phyloP scores from a whole-genome alignment of 2,329 filamentous ascomycete species.

The Bretziella fagacearum region DNA sequence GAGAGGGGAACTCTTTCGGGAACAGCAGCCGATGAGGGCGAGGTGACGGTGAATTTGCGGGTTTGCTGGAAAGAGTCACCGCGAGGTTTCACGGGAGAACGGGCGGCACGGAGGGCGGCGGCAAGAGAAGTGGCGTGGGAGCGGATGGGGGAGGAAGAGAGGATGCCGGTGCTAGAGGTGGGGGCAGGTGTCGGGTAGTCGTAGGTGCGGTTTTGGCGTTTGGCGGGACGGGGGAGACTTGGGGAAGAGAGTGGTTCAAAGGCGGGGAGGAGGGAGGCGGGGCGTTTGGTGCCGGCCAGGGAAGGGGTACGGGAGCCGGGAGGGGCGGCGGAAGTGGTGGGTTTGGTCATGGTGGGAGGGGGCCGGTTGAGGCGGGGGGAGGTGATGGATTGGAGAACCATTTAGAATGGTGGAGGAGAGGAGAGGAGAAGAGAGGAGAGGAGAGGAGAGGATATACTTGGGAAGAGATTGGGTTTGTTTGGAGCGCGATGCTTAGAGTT shows the following conservation, averaged over 20 bases:
- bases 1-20: slow-evolving; percentile 64
- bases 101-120: slow-evolving; percentile 21
- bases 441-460: neutral
- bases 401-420: neutral
- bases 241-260: slow-evolving; percentile 71
- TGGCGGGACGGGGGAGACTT: slow-evolving; percentile 48
- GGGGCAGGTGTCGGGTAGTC: slow-evolving; percentile 84
- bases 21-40: neutral
- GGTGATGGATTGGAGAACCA: neutral
- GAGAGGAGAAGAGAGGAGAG: neutral
- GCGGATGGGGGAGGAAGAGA: slow-evolving; percentile 68
- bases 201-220: slow-evolving; percentile 34
- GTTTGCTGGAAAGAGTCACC: neutral
- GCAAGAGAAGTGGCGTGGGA: slow-evolving; percentile 22
- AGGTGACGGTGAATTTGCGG: slow-evolving; percentile 29
- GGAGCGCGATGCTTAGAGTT: neutral
- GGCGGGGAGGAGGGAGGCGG: slow-evolving; percentile 53
- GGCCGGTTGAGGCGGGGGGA: neutral
- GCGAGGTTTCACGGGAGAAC: slow-evolving; percentile 20
- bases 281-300: slow-evolving; percentile 37
- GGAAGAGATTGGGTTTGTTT: neutral
- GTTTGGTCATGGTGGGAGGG: neutral
- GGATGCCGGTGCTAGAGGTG: slow-evolving; percentile 80
- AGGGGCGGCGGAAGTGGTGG: neutral
- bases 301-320: neutral